phyloP scores from a whole-genome alignment of 148 eudicot species.

The Persicaria tinctoria region DNA sequence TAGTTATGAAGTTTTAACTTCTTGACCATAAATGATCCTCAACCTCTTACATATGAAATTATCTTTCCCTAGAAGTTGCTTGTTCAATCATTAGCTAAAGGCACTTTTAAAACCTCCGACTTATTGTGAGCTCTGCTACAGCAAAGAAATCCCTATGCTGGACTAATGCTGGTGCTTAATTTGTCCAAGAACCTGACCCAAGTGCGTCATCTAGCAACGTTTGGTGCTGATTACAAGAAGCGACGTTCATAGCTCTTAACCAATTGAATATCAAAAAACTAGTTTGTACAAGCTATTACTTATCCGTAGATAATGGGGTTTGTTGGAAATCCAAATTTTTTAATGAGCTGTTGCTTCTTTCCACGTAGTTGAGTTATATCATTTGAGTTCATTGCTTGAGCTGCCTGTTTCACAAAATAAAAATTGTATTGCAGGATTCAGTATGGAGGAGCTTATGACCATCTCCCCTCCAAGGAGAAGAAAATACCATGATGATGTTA shows the following conservation, averaged over 20 bases:
- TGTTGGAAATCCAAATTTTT: not conserved
- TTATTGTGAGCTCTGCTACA: not conserved
- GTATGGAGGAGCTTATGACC: constrained; percentile 67
- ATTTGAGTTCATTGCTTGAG: not conserved
- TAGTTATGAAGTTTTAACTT: not conserved
- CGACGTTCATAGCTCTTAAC: not conserved
- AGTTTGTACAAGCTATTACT: not conserved
- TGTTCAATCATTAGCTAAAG: not conserved
- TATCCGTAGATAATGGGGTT: not conserved
- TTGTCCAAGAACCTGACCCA: not conserved
- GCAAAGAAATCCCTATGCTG: no score
- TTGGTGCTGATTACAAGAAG: no score
- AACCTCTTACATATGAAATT: not conserved
- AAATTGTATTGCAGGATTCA: constrained; percentile 45
- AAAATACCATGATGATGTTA: constrained; percentile 89
- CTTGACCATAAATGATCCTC: not conserved
- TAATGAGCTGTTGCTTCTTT: not conserved
- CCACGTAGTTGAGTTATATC: not conserved
- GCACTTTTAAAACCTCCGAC: not conserved
- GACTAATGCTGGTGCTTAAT: not conserved
- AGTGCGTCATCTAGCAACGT: no score
- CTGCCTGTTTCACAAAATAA: not conserved
- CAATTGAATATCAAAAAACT: no score
- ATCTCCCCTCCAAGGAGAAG: constrained; percentile 85
- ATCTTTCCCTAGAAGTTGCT: not conserved